Conservation (phyloP, 495 filamentous ascomycete genomes). For the Talaromyces proteolyticus region DNA sequence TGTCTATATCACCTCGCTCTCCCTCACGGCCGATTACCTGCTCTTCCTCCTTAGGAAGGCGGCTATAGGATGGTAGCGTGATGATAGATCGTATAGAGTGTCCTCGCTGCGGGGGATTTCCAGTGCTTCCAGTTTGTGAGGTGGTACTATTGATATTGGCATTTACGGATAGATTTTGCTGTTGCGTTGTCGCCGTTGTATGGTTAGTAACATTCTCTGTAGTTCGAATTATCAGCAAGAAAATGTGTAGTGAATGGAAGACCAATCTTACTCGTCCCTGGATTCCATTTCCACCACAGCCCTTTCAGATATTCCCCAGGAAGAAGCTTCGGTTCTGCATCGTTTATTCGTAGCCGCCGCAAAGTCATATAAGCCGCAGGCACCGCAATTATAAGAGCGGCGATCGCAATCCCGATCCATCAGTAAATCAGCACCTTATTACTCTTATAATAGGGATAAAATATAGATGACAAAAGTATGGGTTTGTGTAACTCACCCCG, state of each 20-base stretch:
- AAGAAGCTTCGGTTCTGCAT: slow-evolving; percentile 51
- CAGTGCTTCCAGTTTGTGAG: slow-evolving; percentile 11
- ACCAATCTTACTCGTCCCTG: slow-evolving; percentile 14
- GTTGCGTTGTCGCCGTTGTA: background rate
- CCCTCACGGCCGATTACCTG: slow-evolving; percentile 87
- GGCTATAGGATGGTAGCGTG: slow-evolving; percentile 78
- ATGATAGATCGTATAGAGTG: slow-evolving; percentile 87
- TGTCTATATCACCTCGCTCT: slow-evolving; percentile 86
- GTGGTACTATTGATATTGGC: slow-evolving; percentile 3
- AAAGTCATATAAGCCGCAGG: slow-evolving; percentile 39
- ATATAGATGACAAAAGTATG: background rate
- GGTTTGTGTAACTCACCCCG: background rate
- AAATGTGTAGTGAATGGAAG: background rate
- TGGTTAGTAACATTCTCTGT: background rate
- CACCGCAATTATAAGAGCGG: slow-evolving; percentile 33
- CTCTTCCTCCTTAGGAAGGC: slow-evolving; percentile 65
- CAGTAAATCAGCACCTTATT: too few species aligned
- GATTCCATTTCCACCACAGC: slow-evolving; percentile 56
- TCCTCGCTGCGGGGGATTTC: slow-evolving; percentile 64
- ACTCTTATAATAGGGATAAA: too few species aligned
- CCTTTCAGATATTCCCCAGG: slow-evolving; percentile 52
- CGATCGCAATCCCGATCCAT: slow-evolving; percentile 25
- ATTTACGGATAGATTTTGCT: slow-evolving; percentile 13
- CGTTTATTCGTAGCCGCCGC: slow-evolving; percentile 39
- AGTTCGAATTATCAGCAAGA: background rate